phyloP scores from a whole-genome alignment of 306 rosid genomes.

The Castanea sativa region DNA sequence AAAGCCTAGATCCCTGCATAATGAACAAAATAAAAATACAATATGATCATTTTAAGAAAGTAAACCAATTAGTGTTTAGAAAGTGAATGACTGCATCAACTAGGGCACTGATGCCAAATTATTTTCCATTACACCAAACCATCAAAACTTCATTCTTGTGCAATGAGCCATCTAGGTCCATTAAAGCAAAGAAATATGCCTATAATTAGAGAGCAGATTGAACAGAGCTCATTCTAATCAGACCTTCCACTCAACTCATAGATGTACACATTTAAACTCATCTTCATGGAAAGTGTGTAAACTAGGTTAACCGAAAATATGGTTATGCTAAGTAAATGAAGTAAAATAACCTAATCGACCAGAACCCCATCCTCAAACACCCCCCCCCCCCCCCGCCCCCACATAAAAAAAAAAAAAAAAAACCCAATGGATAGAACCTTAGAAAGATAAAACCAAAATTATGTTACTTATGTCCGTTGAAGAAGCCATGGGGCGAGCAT shows the following conservation, averaged over 20 bases:
- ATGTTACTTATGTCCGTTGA: no score
- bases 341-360: not conserved
- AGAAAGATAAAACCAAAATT: not conserved
- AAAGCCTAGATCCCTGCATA: slow-evolving; percentile 46
- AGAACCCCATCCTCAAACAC: not conserved
- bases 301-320: not conserved
- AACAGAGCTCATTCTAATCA: not conserved
- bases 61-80: not conserved
- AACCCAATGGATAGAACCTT: not conserved
- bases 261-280: not conserved
- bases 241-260: not conserved
- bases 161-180: not conserved
- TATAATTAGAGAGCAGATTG: not conserved
- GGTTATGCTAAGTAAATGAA: not conserved
- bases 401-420: not conserved
- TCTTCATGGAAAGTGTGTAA: not conserved
- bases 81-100: not conserved
- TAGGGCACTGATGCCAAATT: not conserved
- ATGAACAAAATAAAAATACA: slow-evolving; percentile 11
- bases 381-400: not conserved
- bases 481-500: no score
- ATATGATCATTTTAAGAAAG: not conserved
- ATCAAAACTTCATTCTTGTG: not conserved
- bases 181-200: not conserved
- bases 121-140: not conserved